Evolutionary conservation across 768 basidiomycete genomes (phyloP).

Genomic region (Tricholoma terreum): DNA sequence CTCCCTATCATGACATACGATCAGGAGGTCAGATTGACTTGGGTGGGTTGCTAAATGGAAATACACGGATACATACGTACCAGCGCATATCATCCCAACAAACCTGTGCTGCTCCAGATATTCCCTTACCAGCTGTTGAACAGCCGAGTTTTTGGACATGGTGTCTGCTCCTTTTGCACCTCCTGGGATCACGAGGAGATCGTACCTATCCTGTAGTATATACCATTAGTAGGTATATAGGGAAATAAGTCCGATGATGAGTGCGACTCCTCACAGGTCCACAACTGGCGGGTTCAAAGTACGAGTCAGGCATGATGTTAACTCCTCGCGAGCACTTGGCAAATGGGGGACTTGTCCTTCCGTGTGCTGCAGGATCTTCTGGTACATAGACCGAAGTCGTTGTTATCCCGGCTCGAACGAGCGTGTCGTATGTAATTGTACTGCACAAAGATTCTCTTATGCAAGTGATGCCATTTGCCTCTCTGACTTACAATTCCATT

Average conservation of each 20-base stretch:
- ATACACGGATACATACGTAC: too few species aligned
- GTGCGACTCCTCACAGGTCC: too few species aligned
- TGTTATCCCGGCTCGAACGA: conserved; percentile 69
- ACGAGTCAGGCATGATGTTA: conserved; percentile 64
- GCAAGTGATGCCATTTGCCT: neutral
- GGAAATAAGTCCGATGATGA: too few species aligned
- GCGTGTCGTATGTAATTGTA: conserved; percentile 78
- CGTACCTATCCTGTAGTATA: conserved; percentile 52
- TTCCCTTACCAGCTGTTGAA: conserved; percentile 60
- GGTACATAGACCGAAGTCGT: conserved; percentile 65
- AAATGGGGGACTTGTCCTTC: conserved; percentile 37
- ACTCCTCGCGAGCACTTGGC: conserved; percentile 72
- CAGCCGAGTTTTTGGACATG: conserved; percentile 53
- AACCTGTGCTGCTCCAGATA: conserved; percentile 54
- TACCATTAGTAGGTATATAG: neutral
- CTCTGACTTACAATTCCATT: conserved; percentile 74
- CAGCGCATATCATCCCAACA: conserved; percentile 87
- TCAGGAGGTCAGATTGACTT: neutral
- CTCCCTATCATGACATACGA: too few species aligned
- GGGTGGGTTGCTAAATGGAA: neutral
- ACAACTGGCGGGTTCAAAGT: conserved; percentile 42
- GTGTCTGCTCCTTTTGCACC: conserved; percentile 77
- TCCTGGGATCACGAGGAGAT: conserved; percentile 73
- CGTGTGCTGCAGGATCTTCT: conserved; percentile 26
- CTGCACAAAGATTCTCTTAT: conserved; percentile 33